Evolutionary conservation across 768 basidiomycete species (phyloP), one percentile per base, ranked within the genome.

Genomic region (Leucosporidium creatinivorum): DNA sequence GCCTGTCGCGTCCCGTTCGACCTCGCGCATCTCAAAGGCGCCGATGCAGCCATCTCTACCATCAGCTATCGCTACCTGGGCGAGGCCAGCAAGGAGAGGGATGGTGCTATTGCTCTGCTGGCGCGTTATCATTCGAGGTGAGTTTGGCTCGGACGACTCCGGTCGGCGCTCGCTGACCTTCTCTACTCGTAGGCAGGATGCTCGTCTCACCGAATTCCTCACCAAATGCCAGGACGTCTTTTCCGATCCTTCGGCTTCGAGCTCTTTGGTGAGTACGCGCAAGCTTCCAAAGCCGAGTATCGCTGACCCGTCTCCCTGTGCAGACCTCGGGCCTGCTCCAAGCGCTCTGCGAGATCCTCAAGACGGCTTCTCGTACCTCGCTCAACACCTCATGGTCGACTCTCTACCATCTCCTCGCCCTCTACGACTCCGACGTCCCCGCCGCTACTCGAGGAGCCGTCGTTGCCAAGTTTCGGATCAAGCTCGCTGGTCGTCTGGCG

Each of bases 1-100:
- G 87, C 96, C 58, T 88, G 89, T 80, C 91, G 89, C 80, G 87
- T 97, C 23, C 96, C 96, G 0, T 99, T 99, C 77, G 87, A 90
- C 75, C 80, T 99, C 49, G 83, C 92, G 3, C 63, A 64, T 18
- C 59, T 72, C 1, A 49, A 60, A 1, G 30, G 68, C n/a, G 56
- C 61, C 74, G 86, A 88, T 65, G 36, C 33, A 39, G 28, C 44
- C 15, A 25, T 31, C 25, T 23, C 39, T 44, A 44, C 39, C 58
- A 36, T 62, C 26, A 33, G 23, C 18, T n/a, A 33, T 31, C 73
- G 73, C 7, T 83, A 85, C 73, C 80, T 93, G 13, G 77, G 77
- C 6, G 84, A 82, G 52, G 85, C 90, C 18, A 93, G 94, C 0
- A 80, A 93, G 65, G 93, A 96, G 75, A 84, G 91, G 10, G 89